Evolutionary conservation across 495 filamentous ascomycete genomes (phyloP).

Genomic region (Penicillium pancosmium): DNA sequence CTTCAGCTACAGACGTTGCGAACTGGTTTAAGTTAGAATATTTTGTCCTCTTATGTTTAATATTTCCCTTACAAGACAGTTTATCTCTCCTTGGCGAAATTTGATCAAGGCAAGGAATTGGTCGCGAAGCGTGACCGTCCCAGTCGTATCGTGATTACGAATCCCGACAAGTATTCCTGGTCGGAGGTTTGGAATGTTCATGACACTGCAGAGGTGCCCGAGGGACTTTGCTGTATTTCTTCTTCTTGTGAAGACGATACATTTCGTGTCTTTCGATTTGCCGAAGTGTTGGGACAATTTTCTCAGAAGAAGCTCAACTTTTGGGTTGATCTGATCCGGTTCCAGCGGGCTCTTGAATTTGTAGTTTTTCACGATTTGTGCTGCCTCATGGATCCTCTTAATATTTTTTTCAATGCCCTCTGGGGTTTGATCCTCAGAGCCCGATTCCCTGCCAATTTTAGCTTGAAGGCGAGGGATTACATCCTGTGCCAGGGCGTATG

Average conservation of each 20-base stretch:
- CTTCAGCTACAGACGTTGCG: slow-evolving; percentile 90
- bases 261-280: slow-evolving; percentile 60
- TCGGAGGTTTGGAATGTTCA: slow-evolving; percentile 61
- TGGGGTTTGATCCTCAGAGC: slow-evolving; percentile 25
- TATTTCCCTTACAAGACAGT: slow-evolving; percentile 66
- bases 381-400: slow-evolving; percentile 60
- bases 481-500: slow-evolving; percentile 66
- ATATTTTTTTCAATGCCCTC: slow-evolving; percentile 53
- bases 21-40: slow-evolving; percentile 46
- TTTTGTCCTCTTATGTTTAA: neutral
- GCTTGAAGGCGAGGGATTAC: slow-evolving; percentile 65
- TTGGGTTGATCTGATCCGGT: slow-evolving; percentile 62
- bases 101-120: slow-evolving; percentile 76
- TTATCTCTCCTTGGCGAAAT: slow-evolving; percentile 79
- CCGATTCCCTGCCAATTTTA: slow-evolving; percentile 50
- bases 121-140: slow-evolving; percentile 66
- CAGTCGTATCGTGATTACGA: slow-evolving; percentile 46
- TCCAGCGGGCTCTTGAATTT: slow-evolving; percentile 44
- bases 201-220: slow-evolving; percentile 60
- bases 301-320: slow-evolving; percentile 65
- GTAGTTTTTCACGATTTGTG: slow-evolving; percentile 56
- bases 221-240: slow-evolving; percentile 78
- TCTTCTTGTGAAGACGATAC: slow-evolving; percentile 85
- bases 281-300: slow-evolving; percentile 63
- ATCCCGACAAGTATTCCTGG: slow-evolving; percentile 70